Evolutionary conservation across 768 basidiomycete species (phyloP).

Genomic region (Naganishia kalamii): DNA sequence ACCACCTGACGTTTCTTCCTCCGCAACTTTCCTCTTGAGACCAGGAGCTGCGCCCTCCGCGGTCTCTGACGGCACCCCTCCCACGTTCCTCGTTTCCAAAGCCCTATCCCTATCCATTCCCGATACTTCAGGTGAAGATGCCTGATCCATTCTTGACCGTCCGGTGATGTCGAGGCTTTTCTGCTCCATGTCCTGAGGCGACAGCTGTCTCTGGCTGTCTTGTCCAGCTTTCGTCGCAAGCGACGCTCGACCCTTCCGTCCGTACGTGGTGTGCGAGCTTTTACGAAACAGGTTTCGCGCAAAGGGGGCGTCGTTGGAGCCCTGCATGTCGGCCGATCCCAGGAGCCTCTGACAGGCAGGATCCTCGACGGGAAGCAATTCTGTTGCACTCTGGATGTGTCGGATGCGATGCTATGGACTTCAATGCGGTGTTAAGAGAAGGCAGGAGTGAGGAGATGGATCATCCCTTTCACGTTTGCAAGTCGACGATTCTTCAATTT

Average conservation of each 20-base stretch:
- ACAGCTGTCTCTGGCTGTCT: not conserved
- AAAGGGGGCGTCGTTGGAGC: not conserved
- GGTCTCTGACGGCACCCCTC: no score
- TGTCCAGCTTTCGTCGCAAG: not conserved
- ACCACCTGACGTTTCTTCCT: no score
- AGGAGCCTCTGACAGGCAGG: not conserved
- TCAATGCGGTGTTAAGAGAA: no score
- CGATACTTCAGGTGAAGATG: no score
- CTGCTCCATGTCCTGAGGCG: not conserved
- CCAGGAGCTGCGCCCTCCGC: no score
- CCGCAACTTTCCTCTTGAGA: no score
- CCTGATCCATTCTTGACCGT: no score
- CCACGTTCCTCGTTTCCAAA: no score
- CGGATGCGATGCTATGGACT: no score
- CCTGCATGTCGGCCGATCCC: not conserved
- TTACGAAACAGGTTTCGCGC: not conserved
- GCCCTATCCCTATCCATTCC: no score
- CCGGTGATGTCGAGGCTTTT: not conserved
- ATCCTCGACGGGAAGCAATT: not conserved
- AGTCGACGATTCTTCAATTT: not conserved
- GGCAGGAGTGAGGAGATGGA: not conserved
- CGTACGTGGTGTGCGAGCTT: constrained; percentile 6
- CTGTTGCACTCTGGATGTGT: no score
- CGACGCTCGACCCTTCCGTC: not conserved
- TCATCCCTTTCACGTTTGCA: not conserved